Conservation (phyloP, 108 stramenopile species). For the Cyclotella atomus region DNA sequence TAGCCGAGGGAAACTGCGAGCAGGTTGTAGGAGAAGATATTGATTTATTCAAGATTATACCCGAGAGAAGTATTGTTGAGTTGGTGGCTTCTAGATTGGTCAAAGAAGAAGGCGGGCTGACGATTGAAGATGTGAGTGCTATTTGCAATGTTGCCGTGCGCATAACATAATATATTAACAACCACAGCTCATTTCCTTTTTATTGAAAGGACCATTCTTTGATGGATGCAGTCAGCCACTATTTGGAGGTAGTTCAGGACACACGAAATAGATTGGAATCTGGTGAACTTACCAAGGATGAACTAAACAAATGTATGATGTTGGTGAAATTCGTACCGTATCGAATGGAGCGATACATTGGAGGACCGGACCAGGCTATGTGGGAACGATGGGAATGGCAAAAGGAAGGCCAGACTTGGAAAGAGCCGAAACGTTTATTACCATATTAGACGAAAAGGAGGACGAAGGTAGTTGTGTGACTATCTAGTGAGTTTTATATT, state of each 20-base stretch:
- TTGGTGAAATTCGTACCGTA: constrained; percentile 52
- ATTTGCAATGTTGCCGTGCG: not conserved
- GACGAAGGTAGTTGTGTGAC: too few species aligned
- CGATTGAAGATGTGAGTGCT: constrained; percentile 12
- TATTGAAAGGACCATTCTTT: not conserved
- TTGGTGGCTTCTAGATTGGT: constrained; percentile 51
- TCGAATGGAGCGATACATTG: constrained; percentile 59
- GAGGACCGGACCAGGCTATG: constrained; percentile 56
- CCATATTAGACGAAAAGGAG: too few species aligned
- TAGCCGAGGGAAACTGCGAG: constrained; percentile 54
- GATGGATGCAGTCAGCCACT: constrained; percentile 17
- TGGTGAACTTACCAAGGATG: constrained; percentile 41
- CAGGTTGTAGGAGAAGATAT: not conserved
- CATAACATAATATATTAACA: not conserved
- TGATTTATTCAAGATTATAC: constrained; percentile 44
- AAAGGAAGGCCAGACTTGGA: constrained; percentile 18
- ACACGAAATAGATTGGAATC: constrained; percentile 54
- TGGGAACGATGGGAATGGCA: constrained; percentile 74
- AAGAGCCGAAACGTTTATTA: constrained; percentile 24
- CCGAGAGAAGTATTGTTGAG: constrained; percentile 43
- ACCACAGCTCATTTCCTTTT: not conserved
- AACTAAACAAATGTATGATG: constrained; percentile 45
- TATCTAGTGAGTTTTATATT: too few species aligned
- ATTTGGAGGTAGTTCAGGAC: constrained; percentile 58
- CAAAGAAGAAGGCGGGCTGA: constrained; percentile 1